Conservation (phyloP, 345 rosid species). For the Arabidopsis thaliana region TAIR10.1 NC_003071.7:17642501-17643000, state of each 20-base stretch:
- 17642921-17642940: slow-evolving; percentile 11
- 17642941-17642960: slow-evolving; percentile 23
- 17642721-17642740: slow-evolving; percentile 70
- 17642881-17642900: slow-evolving; percentile 27
- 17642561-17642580: background rate
- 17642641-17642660: slow-evolving; percentile 74
- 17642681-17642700: slow-evolving; percentile 71
- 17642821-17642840: slow-evolving; percentile 66
- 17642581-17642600: background rate
- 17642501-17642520: slow-evolving; percentile 66
- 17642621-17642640: slow-evolving; percentile 65
- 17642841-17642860: slow-evolving; percentile 87
- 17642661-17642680: slow-evolving; percentile 69
- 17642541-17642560: background rate
- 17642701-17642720: slow-evolving; percentile 77
- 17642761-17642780: slow-evolving; percentile 77
- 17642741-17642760: slow-evolving; percentile 62
- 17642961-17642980: background rate
- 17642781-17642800: slow-evolving; percentile 63
- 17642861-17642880: slow-evolving; percentile 85
- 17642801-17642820: slow-evolving; percentile 83
- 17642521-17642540: slow-evolving; percentile 64
- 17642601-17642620: background rate
- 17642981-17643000: slow-evolving; percentile 30
- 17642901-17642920: slow-evolving; percentile 3